A percentile compares a stretch with the other conserved stretches of the same genome.
phyloP scores from a whole-genome alignment of 208 protist species.

The Tetramitus jugosus region DNA sequence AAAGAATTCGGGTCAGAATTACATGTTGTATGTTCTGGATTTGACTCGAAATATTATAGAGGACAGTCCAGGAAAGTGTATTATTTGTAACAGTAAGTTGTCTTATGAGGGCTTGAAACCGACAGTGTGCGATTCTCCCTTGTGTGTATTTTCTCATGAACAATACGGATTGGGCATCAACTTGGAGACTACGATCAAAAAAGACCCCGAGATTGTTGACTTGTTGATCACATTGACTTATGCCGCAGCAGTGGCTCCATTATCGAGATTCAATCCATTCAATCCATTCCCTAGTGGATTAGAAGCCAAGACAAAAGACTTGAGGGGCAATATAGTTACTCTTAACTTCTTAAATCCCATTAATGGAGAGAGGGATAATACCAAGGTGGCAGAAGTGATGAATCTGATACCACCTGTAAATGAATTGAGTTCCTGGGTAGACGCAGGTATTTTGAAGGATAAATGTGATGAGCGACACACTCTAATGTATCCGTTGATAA shows the following conservation, averaged over 20 bases:
- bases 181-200: not conserved
- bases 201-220: constrained; percentile 13
- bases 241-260: not conserved
- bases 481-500: constrained; percentile 33
- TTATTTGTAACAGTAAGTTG: constrained; percentile 6
- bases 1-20: not conserved
- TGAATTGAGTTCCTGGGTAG: not conserved
- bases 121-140: not conserved
- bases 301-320: not conserved
- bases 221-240: constrained; percentile 4
- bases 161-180: constrained; percentile 20
- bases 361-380: constrained; percentile 20
- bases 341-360: not conserved
- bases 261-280: not conserved
- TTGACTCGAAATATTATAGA: not conserved
- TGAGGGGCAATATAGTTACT: not conserved
- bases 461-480: constrained; percentile 30
- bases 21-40: not conserved
- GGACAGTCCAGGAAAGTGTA: not conserved
- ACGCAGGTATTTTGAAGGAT: not conserved
- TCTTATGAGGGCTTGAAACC: constrained; percentile 12
- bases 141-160: constrained; percentile 14
- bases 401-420: constrained; percentile 22
- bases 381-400: constrained; percentile 28
- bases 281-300: not conserved